Conservation (phyloP, 73 alveolate genomes). For the Tetrahymena thermophila region DNA sequence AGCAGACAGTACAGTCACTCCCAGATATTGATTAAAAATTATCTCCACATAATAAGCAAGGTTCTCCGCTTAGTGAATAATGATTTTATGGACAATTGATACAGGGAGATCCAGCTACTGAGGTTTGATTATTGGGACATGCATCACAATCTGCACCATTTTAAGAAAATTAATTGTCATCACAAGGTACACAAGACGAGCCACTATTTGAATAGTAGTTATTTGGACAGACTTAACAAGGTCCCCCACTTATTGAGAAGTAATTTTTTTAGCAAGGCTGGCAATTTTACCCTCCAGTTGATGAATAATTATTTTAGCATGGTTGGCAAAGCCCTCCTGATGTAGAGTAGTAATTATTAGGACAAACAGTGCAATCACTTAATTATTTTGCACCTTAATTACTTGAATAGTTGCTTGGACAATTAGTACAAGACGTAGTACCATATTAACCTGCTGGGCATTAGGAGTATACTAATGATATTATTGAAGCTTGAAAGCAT, state of each 20-base stretch:
- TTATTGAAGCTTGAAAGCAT: background rate
- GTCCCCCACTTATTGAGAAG: background rate
- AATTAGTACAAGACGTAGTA: background rate
- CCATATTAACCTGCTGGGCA: background rate
- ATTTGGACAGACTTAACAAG: background rate
- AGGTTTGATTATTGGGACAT: background rate
- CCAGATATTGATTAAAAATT: background rate
- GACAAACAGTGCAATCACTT: background rate
- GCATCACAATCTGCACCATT: background rate
- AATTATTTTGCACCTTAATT: background rate
- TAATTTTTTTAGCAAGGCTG: background rate
- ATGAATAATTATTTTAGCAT: background rate
- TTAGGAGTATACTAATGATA: background rate
- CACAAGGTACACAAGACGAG: background rate
- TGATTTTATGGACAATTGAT: background rate
- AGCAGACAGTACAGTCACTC: background rate
- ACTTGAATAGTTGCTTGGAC: background rate
- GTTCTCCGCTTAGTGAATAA: background rate
- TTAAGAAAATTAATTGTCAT: background rate
- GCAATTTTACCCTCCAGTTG: background rate
- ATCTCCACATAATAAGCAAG: background rate
- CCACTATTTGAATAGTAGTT: background rate
- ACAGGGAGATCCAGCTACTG: background rate
- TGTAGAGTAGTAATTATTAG: background rate
- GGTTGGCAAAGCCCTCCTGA: background rate